Base-by-base conservation (phyloP, 1,139 yeast species). In the Geotrichum cucujoidarum region DNA sequence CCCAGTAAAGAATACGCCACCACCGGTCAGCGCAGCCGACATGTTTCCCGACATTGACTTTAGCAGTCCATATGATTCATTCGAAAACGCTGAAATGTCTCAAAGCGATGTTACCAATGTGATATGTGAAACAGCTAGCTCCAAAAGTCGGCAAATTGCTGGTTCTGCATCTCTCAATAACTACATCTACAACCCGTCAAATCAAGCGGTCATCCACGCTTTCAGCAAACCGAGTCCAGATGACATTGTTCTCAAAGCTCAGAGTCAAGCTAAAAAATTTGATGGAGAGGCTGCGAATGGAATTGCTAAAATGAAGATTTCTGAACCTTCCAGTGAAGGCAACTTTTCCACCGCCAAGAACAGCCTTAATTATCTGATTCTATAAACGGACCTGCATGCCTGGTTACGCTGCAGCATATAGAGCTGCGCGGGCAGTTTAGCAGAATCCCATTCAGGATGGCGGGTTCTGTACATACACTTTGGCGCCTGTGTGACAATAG, bases 161-260 rank as follows among this genome's bases (percentile, higher is more conserved):
- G 27, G 27, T 10, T 10, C 27, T 10, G 6, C 27, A 24, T 27
- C 32, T 2, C 6, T 27, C 7, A 22, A 36, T 6, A 43, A 41
- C 20, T 46, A 29, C 25, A 39, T 46, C 1, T 46, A 39, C 30
- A 21, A 33, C 13, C 49, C 45, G 6, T 17, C 49, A 16, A 25
- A 21, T n/a, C 18, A 18, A 6, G 31, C 30, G 17, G 24, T 46
- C 6, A 31, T 38, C 16, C 20, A 20, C 3, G 85, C 82, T 54
- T 89, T 89, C 60, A 64, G 67, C 18, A 70, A 73, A 52, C 90
- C 89, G 13, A 84, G 95, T 58, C 97, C 97, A 2, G 97, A 89
- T 67, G 96, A 88, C 60, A 67, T 74, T 47, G 75, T 84, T 8
- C 62, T 77, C 45, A 67, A 72, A 44, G 89, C 90, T 0, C 95